These are phyloP conservation scores for Kregervanrija pseudodelftensis DNA, from an alignment of 805 yeast genomes.

Conservation along the genomic window DNA sequence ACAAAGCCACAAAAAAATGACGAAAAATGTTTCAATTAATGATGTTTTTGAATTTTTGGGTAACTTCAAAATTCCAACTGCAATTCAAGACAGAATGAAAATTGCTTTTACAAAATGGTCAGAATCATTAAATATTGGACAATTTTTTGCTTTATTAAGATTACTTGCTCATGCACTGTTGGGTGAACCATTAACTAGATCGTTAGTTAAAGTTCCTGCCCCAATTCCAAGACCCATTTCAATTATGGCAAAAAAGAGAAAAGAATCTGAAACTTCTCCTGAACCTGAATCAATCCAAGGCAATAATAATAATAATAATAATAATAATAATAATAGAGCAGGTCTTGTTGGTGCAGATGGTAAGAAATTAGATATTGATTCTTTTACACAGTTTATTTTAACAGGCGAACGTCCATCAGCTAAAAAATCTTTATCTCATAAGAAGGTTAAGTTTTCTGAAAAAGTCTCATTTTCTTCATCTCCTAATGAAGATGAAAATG, in stretches of 20 bases:
- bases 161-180: conserved; percentile 60
- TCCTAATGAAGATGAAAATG: conserved; percentile 11
- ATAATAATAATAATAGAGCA: neutral
- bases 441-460: conserved; percentile 69
- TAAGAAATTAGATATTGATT: conserved; percentile 65
- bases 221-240: conserved; percentile 76
- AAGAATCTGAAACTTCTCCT: conserved; percentile 20
- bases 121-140: conserved; percentile 71
- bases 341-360: conserved; percentile 9
- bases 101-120: conserved; percentile 47
- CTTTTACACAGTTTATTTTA: conserved; percentile 74
- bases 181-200: conserved; percentile 47
- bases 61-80: conserved; percentile 61
- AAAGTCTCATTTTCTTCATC: conserved; percentile 37
- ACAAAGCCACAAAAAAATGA: conserved; percentile 53
- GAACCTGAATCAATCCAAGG: conserved; percentile 10
- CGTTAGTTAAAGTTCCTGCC: conserved; percentile 46
- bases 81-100: conserved; percentile 42
- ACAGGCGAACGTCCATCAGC: conserved; percentile 66
- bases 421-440: conserved; percentile 31
- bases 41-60: conserved; percentile 76
- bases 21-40: conserved; percentile 55
- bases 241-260: conserved; percentile 57
- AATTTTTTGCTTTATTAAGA: conserved; percentile 82
- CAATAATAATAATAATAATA: neutral